Evolutionary conservation across 805 yeast species (phyloP).

Genomic region (Metschnikowia peoriensis): DNA sequence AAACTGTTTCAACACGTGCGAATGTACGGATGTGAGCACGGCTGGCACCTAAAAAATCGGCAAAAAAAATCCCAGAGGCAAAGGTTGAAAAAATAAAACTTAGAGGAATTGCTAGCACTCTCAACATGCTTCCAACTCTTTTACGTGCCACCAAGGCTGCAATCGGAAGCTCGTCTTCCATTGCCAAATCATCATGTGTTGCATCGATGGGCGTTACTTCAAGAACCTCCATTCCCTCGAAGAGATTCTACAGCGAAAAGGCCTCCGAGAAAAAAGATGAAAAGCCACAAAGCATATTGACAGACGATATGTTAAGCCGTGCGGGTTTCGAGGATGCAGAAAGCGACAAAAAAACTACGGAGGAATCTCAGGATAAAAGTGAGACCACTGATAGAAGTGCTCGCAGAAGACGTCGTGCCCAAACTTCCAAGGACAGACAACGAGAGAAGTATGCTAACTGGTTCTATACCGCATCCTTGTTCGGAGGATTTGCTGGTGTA

Average conservation of each 20-base stretch:
- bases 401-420: conserved; percentile 40
- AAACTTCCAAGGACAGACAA: conserved; percentile 71
- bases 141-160: conserved; percentile 13
- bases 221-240: neutral
- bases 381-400: conserved; percentile 18
- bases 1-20: conserved; percentile 1
- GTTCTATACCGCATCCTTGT: conserved; percentile 61
- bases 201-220: neutral
- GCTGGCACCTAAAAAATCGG: conserved; percentile 6
- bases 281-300: conserved; percentile 53
- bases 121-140: conserved; percentile 10
- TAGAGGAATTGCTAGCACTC: neutral
- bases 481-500: conserved; percentile 51
- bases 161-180: neutral
- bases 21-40: conserved; percentile 10
- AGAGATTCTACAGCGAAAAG: conserved; percentile 17
- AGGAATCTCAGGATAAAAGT: conserved; percentile 15
- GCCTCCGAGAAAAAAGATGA: conserved; percentile 20
- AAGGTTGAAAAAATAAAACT: neutral
- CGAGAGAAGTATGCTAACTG: conserved; percentile 79
- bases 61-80: neutral
- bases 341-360: conserved; percentile 15
- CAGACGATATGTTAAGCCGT: conserved; percentile 76
- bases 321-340: conserved; percentile 70
- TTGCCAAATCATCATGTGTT: neutral